Base-by-base conservation (phyloP, 2,329 filamentous ascomycete species). In the Penicillium sp. region DNA sequence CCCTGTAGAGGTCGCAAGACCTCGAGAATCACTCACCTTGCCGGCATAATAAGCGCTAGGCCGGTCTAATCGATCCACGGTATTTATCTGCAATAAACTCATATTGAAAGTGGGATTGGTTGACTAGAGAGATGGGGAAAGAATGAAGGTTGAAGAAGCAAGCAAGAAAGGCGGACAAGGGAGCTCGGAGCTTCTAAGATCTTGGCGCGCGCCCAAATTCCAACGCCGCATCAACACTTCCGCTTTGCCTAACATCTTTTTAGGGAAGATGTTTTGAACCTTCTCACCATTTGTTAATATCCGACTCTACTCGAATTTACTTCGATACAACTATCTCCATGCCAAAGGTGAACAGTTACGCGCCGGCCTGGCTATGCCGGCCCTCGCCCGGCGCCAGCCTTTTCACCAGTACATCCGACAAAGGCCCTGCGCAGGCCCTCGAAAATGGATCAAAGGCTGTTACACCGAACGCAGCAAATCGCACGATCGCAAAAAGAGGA, bases 31-130 rank as follows among this genome's bases (percentile, higher is more conserved):
- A 42, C 81, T 73, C 79, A 96, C 93, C 80, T 90, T 90, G 78
- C 84, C 88, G 62, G 87, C 84, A 70, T 93, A 96, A 80, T 99
- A 99, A 68, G 93, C 93, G 74, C 93, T 98, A 19, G 95, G 93
- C 77, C 88, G 90, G 77, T 99, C 95, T 62, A 99, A 86, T 60
- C 95, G 85, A 50, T 98, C 93, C 62, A 98, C 90, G 7, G 95
- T 98, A 74, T 72, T 72, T 37, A 66, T 54, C 37, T 60, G 46
- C 27, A 64, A 51, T 11, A 66, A 54, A 23, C 65, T 70, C 73
- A 76, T 75, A 10, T 21, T 63, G 50, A 25, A 60, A 43, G 37
- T 2, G 14, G 57, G 14, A 19, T 37, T 39, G 52, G n/a, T 10
- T 23, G 50, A 53, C 25, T 27, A 50, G 23, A 23, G 51, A 43